Percentiles rank a stretch among this genome's conserved stretches.
These are phyloP conservation scores for Serpula lacrymans DNA, from an alignment of 768 basidiomycete species.

Conservation along the genomic window DNA sequence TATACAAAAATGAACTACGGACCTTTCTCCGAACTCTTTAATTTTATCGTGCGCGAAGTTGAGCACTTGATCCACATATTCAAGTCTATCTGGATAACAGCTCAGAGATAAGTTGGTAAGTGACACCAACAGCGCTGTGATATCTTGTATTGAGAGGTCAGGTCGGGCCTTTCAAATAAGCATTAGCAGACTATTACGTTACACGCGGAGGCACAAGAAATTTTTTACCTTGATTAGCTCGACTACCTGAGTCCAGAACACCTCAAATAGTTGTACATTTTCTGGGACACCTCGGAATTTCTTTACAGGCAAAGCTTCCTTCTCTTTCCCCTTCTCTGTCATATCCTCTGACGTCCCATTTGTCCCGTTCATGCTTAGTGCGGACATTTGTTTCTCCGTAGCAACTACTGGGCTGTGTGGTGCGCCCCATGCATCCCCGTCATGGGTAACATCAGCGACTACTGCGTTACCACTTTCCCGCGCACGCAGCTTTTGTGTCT, in stretches of 20 bases:
- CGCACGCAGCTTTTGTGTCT: constrained; percentile 60
- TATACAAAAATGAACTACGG: constrained; percentile 8
- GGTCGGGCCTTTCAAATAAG: constrained; percentile 99
- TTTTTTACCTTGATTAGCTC: constrained; percentile 87
- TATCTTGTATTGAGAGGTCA: constrained; percentile 94
- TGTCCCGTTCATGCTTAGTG: neutral
- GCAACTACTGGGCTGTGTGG: constrained; percentile 13
- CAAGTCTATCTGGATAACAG: constrained; percentile 95
- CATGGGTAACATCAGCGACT: constrained; percentile 9
- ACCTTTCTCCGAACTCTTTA: constrained; percentile 82
- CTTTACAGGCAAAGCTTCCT: constrained; percentile 52
- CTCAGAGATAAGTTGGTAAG: constrained; percentile 92
- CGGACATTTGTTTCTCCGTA: constrained; percentile 14
- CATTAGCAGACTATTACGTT: constrained; percentile 8
- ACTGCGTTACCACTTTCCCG: constrained; percentile 46
- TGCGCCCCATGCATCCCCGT: constrained; percentile 23
- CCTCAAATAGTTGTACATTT: constrained; percentile 93
- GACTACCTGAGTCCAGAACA: constrained; percentile 98
- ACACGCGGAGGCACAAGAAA: neutral
- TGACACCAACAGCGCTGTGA: constrained; percentile 94
- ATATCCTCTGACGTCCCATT: constrained; percentile 24
- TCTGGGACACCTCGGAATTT: constrained; percentile 97
- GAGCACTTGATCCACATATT: constrained; percentile 96
- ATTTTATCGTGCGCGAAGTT: constrained; percentile 86
- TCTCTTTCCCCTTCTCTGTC: constrained; percentile 56